Evolutionary conservation across 495 filamentous ascomycete genomes (phyloP), one percentile per base, ranked within the genome.

Genomic region (Opeltia flavorubescens): DNA sequence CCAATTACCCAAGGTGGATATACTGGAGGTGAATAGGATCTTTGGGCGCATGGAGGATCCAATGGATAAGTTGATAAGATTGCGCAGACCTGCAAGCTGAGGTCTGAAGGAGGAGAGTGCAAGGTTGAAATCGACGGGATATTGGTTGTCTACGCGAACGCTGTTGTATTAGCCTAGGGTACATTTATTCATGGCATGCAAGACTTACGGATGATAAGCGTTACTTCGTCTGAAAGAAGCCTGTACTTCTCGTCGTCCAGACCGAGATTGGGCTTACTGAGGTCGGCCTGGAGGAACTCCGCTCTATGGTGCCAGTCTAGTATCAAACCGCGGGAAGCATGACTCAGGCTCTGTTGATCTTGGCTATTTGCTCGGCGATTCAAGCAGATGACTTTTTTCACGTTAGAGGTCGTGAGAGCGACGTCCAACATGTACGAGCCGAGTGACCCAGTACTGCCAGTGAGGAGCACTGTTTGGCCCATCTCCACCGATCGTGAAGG

Each of bases 21-120:
- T 69, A 17, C 71, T 75, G 5, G 75, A 78, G 27, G 77, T 63
- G 53, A 80, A 80, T 5, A 76, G 57, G 1, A 80, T 57, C 5
- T 59, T 63, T 0, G 74, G 64, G 0, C 61, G 49, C 36, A 64
- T 59, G 2, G 54, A 42, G 2, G 72, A 63, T 17, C 57, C 49
- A 13, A 55, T 44, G 28, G 67, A 59, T 18, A 66, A 49, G 9
- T 44, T 39, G 17, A 59, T 50, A 7, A 60, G 26, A 24, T 53
- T 50, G 0, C 35, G 42, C 3, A 50, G 48, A 1, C 52, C 52
- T 40, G 26, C 28, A 23, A 55, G 51, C 33, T 38, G 52, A n/a
- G 21, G 52, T 25, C 59, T 53, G 40, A 66, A 65, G 13, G 54
- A 57, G 13, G 52, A 52, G n/a, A 67, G 53, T 0, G 52, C 38